Evolutionary conservation across 164 flowering plant genomes (phyloP), one percentile per base, ranked within the genome.

Genomic region (Stephania japonica): DNA sequence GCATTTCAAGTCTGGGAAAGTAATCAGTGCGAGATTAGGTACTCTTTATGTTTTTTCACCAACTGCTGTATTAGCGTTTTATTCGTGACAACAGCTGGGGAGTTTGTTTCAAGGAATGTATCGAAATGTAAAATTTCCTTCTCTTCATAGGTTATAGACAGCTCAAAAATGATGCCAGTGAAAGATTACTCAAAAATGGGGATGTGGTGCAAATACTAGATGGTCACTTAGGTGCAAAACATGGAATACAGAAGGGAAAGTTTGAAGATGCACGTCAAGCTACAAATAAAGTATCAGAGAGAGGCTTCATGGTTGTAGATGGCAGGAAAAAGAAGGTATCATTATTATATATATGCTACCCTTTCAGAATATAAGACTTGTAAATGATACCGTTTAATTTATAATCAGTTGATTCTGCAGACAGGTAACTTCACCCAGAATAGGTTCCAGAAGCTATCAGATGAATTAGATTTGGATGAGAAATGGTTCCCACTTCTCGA

Each of bases 401-500:
- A 64, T 75, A 70, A 75, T 81, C 43, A 32, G 47, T 80, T 85
- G 81, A 82, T 84, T 89, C 59, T 78, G 77, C 80, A 75, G 69
- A 73, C 75, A 1, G 83, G 72, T 71, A 83, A 76, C 66, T 73
- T 64, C 70, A 69, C 72, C 41, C 78, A 81, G 72, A 81, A 78
- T 42, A 84, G 38, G 80, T 87, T 80, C 71, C 77, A 67, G 56
- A 81, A 80, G 71, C 79, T 94, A 10, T 81, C 81, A 43, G 95
- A 91, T 79, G 97, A 90, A 70, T 75, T 92, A 71, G 88, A 86
- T 72, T 68, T 92, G 78, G 97, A 91, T 80, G 85, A 84, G 77
- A 90, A 85, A 82, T 91, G 90, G 87, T 63, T 91, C 44, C 97
- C 97, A 12, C 93, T 94, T 80, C 86, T 94, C 79, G 95, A 94